phyloP scores from a whole-genome alignment of 768 basidiomycete genomes.

The Suillus sp. region DNA sequence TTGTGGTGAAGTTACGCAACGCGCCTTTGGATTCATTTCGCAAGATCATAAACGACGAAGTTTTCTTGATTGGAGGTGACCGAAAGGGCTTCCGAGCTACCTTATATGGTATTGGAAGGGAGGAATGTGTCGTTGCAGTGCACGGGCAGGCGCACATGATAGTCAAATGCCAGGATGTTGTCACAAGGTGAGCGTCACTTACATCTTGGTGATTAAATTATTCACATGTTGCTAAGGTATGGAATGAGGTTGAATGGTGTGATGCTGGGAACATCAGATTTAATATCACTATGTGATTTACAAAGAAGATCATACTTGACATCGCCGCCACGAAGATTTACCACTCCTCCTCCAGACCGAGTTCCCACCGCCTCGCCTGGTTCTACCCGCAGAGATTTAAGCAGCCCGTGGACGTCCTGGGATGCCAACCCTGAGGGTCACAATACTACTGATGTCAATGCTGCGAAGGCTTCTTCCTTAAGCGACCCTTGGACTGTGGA shows the following conservation, averaged over 20 bases:
- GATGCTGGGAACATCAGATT: background rate
- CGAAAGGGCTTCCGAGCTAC: background rate
- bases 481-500: too few species aligned
- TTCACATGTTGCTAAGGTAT: background rate
- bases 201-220: background rate
- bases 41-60: background rate
- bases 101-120: background rate
- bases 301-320: too few species aligned
- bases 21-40: background rate
- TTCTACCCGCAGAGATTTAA: too few species aligned
- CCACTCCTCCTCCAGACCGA: too few species aligned
- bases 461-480: too few species aligned
- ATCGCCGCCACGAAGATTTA: too few species aligned
- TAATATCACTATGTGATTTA: too few species aligned
- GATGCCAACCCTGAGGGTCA: too few species aligned
- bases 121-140: background rate
- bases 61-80: background rate
- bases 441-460: too few species aligned
- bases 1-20: background rate
- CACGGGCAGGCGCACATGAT: background rate
- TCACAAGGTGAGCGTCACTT: background rate
- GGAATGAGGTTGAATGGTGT: constrained; percentile 1
- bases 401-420: too few species aligned
- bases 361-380: too few species aligned
- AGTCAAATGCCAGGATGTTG: background rate